These are phyloP conservation scores for Xylariaceae sp. DNA, from an alignment of 2,329 filamentous ascomycete genomes.

Conservation along the genomic window DNA sequence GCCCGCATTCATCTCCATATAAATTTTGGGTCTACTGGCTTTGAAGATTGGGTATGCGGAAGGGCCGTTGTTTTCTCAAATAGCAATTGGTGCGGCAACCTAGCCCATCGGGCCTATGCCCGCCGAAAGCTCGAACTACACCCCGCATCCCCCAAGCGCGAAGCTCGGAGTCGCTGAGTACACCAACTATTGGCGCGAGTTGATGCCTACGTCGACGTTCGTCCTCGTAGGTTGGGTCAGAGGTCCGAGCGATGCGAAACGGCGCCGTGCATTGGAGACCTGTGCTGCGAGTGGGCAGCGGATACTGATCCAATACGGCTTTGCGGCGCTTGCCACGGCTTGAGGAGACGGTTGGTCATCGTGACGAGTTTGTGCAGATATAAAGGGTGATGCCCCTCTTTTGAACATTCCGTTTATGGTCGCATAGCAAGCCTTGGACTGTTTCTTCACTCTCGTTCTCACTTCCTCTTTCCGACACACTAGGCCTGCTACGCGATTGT, in stretches of 20 bases:
- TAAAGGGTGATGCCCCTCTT: constrained; percentile 21
- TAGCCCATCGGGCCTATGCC: not conserved
- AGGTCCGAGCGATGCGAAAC: not conserved
- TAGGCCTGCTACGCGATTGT: not conserved
- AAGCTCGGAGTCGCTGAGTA: no score
- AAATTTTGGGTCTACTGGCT: no score
- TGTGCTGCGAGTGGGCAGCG: not conserved
- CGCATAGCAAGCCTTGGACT: constrained; percentile 9
- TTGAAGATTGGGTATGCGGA: no score
- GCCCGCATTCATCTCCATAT: no score
- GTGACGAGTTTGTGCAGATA: constrained; percentile 19
- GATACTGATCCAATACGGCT: not conserved
- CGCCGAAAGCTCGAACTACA: not conserved
- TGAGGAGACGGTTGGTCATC: constrained; percentile 12
- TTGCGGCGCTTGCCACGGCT: not conserved
- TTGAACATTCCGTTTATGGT: constrained; percentile 14
- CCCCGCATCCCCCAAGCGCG: not conserved
- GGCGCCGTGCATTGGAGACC: not conserved
- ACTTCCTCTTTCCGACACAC: not conserved
- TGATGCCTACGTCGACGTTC: not conserved
- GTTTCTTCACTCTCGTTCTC: constrained; percentile 7
- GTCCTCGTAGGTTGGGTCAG: not conserved
- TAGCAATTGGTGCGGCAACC: constrained; percentile 4
- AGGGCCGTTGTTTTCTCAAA: no score
- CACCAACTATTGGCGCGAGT: not conserved